These are phyloP conservation scores for Malassezia dermatis DNA, from an alignment of 1,284 basidiomycete species.

Conservation along the genomic window DNA sequence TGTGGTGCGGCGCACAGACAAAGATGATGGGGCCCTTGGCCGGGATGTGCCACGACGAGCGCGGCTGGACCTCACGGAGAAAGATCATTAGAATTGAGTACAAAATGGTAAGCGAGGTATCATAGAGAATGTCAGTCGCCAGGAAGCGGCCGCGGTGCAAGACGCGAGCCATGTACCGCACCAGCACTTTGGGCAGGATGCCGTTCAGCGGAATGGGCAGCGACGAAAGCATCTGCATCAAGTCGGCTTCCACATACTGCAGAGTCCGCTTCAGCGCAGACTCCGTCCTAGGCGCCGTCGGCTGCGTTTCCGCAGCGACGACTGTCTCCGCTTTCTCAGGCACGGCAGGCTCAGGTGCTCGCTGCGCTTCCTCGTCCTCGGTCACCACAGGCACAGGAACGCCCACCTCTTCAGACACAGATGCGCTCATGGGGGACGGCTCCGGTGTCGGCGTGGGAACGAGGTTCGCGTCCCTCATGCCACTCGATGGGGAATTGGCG, in stretches of 20 bases:
- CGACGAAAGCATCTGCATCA: constrained; percentile 28
- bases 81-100: constrained; percentile 81
- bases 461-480: background rate
- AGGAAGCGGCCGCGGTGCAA: constrained; percentile 32
- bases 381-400: background rate
- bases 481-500: background rate
- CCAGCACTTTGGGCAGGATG: constrained; percentile 30
- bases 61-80: constrained; percentile 83
- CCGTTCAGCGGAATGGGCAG: constrained; percentile 37
- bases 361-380: background rate
- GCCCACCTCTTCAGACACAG: background rate
- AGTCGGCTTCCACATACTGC: constrained; percentile 17
- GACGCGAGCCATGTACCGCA: constrained; percentile 26
- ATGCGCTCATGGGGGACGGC: background rate
- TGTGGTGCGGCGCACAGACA: constrained; percentile 90
- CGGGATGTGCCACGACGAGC: constrained; percentile 91
- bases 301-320: background rate
- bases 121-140: constrained; percentile 47
- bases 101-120: constrained; percentile 52
- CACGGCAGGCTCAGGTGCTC: background rate
- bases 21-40: constrained; percentile 82
- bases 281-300: background rate
- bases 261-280: background rate
- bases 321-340: background rate
- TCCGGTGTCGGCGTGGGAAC: background rate